Evolutionary conservation across 257 asterid species (phyloP).

Genomic region (Phtheirospermum japonicum): DNA sequence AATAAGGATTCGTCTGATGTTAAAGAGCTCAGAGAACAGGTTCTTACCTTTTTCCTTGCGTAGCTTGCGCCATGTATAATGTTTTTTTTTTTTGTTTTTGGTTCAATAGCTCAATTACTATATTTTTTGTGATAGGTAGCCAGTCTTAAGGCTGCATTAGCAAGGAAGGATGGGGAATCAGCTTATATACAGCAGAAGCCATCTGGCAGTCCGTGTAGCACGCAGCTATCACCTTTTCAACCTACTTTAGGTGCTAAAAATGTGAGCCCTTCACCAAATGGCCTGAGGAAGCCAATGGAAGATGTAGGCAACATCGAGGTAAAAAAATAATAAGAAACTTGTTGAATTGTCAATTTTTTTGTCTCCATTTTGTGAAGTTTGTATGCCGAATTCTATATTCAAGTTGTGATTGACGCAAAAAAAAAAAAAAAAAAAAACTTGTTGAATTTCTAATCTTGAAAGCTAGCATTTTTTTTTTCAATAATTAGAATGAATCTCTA

Average conservation of each 20-base stretch:
- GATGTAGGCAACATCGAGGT: slow-evolving; percentile 92
- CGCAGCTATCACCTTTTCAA: slow-evolving; percentile 41
- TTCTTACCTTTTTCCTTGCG: slow-evolving; percentile 18
- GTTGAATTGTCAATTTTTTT: neutral
- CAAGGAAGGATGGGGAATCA: slow-evolving; percentile 60
- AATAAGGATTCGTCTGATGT: slow-evolving; percentile 79
- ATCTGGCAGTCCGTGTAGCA: slow-evolving; percentile 56
- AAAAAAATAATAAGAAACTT: slow-evolving; percentile 3
- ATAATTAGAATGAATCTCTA: too few species aligned
- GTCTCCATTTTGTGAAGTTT: neutral
- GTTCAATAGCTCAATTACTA: slow-evolving; percentile 16
- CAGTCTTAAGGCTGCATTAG: slow-evolving; percentile 75
- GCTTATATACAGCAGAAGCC: slow-evolving; percentile 43
- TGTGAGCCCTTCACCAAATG: slow-evolving; percentile 39
- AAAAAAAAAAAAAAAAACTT: too few species aligned
- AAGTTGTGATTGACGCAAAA: neutral
- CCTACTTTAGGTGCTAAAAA: slow-evolving; percentile 43
- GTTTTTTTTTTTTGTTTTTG: neutral
- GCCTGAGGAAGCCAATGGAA: slow-evolving; percentile 84
- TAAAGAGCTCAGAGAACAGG: slow-evolving; percentile 96
- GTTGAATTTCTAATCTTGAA: too few species aligned
- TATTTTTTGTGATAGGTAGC: slow-evolving; percentile 53
- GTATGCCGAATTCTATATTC: too few species aligned
- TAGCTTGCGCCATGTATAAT: neutral
- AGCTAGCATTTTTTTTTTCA: too few species aligned